A percentile compares a stretch with the other conserved stretches of the same genome.
Evolutionary conservation across 129 eudicot species (phyloP).

Genomic region (Helianthus annuus): HanXRQr2.0-SUNRISE NC_035446.2:144715727-144716226

Average conservation of each 20-base stretch:
- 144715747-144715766: constrained; percentile 30
- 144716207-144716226: constrained; percentile 26
- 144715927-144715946: constrained; percentile 94
- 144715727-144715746: not conserved
- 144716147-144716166: constrained; percentile 56
- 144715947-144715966: constrained; percentile 74
- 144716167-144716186: constrained; percentile 60
- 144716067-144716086: constrained; percentile 48
- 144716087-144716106: constrained; percentile 18
- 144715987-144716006: constrained; percentile 94
- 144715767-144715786: constrained; percentile 35
- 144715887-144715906: constrained; percentile 88
- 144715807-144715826: constrained; percentile 46
- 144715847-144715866: constrained; percentile 57
- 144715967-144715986: constrained; percentile 86
- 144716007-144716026: constrained; percentile 82
- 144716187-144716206: constrained; percentile 44
- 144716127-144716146: constrained; percentile 51
- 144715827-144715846: constrained; percentile 32
- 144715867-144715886: constrained; percentile 79
- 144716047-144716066: constrained; percentile 86
- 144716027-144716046: constrained; percentile 84
- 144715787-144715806: constrained; percentile 52
- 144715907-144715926: constrained; percentile 89
- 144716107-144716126: constrained; percentile 59